These are phyloP conservation scores for Chernovozyma aurita DNA, from an alignment of 1,139 yeast genomes.

Conservation along the genomic window DNA sequence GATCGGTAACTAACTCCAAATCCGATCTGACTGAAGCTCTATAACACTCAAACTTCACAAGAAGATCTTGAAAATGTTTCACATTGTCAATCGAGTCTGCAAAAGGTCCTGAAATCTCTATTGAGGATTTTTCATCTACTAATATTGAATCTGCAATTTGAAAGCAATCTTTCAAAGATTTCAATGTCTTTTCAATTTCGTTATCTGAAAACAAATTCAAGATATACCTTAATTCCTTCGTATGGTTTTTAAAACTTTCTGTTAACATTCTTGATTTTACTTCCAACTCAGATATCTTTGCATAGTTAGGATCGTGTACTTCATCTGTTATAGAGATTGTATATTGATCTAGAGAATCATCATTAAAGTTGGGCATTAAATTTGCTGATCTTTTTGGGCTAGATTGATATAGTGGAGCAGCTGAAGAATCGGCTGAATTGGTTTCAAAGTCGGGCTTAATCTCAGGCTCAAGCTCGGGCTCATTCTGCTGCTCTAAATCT, in stretches of 20 bases:
- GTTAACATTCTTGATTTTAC: background rate
- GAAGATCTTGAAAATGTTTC: constrained; percentile 3
- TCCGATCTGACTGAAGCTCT: constrained; percentile 1
- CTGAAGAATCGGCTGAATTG: too few relatives aligned
- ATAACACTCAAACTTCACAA: constrained; percentile 3
- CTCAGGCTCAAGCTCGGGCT: too few relatives aligned
- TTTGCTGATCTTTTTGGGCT: too few relatives aligned
- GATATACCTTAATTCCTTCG: background rate
- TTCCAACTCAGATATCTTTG: too few relatives aligned
- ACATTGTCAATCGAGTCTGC: background rate
- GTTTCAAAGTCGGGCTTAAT: too few relatives aligned
- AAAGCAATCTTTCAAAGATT: constrained; percentile 1
- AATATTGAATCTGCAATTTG: background rate
- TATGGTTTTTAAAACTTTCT: background rate
- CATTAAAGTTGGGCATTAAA: too few relatives aligned
- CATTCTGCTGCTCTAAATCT: too few relatives aligned
- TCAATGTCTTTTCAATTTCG: background rate
- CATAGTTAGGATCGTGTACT: too few relatives aligned
- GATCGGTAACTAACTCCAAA: constrained; percentile 2
- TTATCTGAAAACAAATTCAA: background rate
- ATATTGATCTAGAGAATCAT: too few relatives aligned
- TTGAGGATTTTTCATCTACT: background rate
- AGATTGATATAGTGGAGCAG: too few relatives aligned
- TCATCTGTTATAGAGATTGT: too few relatives aligned
- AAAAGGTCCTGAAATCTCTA: background rate